A percentile compares a stretch with the other conserved stretches of the same genome.
Evolutionary conservation across 148 eudicot genomes (phyloP).

Genomic region (Fagopyrum tataricum): DNA sequence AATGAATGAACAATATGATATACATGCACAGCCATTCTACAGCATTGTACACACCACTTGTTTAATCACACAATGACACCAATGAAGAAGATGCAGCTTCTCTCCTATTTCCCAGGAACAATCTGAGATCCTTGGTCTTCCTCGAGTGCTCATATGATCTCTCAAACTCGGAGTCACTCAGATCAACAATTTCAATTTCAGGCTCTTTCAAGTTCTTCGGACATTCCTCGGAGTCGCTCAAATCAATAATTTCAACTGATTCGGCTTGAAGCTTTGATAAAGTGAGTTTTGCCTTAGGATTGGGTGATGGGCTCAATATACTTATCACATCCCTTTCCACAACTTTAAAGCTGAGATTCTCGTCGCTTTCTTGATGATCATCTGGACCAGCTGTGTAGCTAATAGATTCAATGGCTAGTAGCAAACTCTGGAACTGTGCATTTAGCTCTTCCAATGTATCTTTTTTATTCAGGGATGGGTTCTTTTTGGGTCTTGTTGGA

Average conservation of each 20-base stretch:
- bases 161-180: constrained; percentile 14
- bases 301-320: constrained; percentile 68
- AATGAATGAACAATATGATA: no score
- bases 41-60: not conserved
- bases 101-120: constrained; percentile 2
- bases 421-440: constrained; percentile 44
- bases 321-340: constrained; percentile 35
- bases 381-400: not conserved
- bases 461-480: constrained; percentile 22
- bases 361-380: not conserved
- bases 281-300: constrained; percentile 4
- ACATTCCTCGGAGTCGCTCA: constrained; percentile 64
- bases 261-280: constrained; percentile 34
- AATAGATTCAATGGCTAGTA: constrained; percentile 43
- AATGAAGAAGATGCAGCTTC: not conserved
- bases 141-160: not conserved
- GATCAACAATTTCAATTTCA: constrained; percentile 44
- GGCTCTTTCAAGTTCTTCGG: constrained; percentile 58
- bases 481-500: constrained; percentile 31
- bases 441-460: constrained; percentile 36
- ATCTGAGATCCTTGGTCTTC: constrained; percentile 5
- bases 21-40: no score
- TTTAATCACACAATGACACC: not conserved
- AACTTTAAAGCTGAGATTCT: not conserved
- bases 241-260: constrained; percentile 41